These are phyloP conservation scores for Hemisphaericaspora xylanilytica DNA, from an alignment of 1,139 yeast genomes.

Conservation along the genomic window DNA sequence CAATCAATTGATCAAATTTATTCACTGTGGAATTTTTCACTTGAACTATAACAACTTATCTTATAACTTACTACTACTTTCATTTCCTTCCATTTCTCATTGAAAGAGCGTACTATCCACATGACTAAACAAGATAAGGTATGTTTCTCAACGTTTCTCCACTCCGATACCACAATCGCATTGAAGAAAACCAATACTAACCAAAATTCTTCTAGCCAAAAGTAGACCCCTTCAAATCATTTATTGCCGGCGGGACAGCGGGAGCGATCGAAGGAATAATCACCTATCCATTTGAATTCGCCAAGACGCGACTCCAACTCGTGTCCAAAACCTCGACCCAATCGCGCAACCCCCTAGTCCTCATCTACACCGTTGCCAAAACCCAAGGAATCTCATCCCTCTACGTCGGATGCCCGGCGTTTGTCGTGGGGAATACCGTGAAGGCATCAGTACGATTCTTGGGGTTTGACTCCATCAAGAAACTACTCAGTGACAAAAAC, in stretches of 20 bases:
- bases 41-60: too few species aligned
- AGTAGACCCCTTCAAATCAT: slow-evolving; percentile 67
- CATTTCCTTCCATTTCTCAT: too few species aligned
- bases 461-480: slow-evolving; percentile 87
- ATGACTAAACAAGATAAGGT: slow-evolving; percentile 5
- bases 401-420: slow-evolving; percentile 97
- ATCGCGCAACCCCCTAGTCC: slow-evolving; percentile 78
- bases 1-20: too few species aligned
- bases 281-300: slow-evolving; percentile 96
- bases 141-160: too few species aligned
- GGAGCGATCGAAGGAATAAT: slow-evolving; percentile 91
- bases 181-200: slow-evolving; percentile 5
- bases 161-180: too few species aligned
- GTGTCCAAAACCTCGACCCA: slow-evolving; percentile 65
- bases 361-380: slow-evolving; percentile 70
- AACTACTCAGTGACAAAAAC: slow-evolving; percentile 70
- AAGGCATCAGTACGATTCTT: slow-evolving; percentile 92
- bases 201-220: slow-evolving; percentile 9
- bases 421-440: slow-evolving; percentile 91
- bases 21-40: too few species aligned
- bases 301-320: slow-evolving; percentile 88
- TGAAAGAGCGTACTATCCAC: background rate
- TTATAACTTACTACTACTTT: too few species aligned
- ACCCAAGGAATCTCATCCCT: slow-evolving; percentile 77
- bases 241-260: slow-evolving; percentile 91